Evolutionary conservation across 2,329 filamentous ascomycete genomes (phyloP), one percentile per base, ranked within the genome.

Genomic region (Colletotrichum karsti): DNA sequence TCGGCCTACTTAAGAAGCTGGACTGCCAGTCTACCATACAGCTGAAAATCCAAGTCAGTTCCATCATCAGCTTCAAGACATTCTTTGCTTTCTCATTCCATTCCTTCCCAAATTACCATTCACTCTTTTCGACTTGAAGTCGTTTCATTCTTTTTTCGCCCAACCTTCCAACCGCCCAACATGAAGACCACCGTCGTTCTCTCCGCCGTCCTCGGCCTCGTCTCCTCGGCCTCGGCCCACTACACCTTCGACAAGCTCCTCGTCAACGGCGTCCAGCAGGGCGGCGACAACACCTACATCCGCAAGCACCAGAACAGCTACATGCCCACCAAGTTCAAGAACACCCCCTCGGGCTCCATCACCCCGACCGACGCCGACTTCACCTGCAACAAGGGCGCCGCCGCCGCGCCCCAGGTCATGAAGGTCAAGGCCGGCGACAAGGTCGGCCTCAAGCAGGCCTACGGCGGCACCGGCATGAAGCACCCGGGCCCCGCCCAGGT

Each of bases 191-290:
- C 59, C 22, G 18, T 39, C 60, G 37, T 48, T 42, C 28, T 68
- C 48, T 39, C 65, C 46, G 53, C 60, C 61, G 44, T 67, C 35
- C 39, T 66, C 42, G 67, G 37, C 57, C 53, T 69, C 15, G 44
- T 30, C 6, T 53, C 63, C 35, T 39, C 54, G 15, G 41, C 53
- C n/a, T 60, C 63, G 4, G 70, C 72, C 24, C 71, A 74, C 58
- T 74, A 74, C 71, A 73, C 70, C 67, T 74, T 74, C 30, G 69
- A 70, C 65, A 70, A 70, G 57, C 63, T 74, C 20, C 30, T 69
- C 6, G 39, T 72, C 65, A 73, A 74, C 69, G 71, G 67, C 15
- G 46, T 46, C n/a, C 51, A 60, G 56, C 59, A 67, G 46, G 73
- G 73, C 18, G 62, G 66, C 15, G 70, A 71, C 69, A 70, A 72